Conservation (phyloP, 2,329 filamentous ascomycete species). For the Sclerotinia minor region DNA sequence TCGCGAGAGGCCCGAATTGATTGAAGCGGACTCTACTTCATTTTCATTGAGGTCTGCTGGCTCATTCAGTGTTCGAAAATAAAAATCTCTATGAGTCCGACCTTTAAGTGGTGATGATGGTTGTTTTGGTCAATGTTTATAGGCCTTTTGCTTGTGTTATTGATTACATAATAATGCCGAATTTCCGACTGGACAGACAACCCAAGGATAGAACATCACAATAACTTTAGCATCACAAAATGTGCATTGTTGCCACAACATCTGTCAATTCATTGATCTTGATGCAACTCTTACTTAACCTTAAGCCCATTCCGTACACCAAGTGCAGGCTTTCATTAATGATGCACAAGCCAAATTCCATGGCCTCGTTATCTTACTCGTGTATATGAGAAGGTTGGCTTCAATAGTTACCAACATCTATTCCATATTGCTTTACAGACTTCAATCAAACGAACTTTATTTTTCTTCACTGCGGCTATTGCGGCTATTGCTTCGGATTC, state of each 20-base stretch:
- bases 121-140: not conserved
- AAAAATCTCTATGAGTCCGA: not conserved
- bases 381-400: not conserved
- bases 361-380: not conserved
- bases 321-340: too few species aligned
- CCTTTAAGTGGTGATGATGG: not conserved
- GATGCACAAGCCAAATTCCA: not conserved
- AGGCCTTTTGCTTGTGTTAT: not conserved
- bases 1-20: not conserved
- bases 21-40: not conserved
- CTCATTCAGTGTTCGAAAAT: not conserved
- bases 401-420: not conserved
- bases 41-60: too few species aligned
- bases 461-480: not conserved
- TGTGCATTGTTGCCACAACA: not conserved
- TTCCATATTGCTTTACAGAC: not conserved
- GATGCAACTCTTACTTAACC: too few species aligned
- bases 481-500: not conserved
- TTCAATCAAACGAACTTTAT: not conserved
- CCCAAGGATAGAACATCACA: not conserved
- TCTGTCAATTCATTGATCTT: not conserved
- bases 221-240: too few species aligned
- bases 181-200: not conserved
- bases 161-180: slow-evolving; percentile 1
- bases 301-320: too few species aligned